Evolutionary conservation across 2,329 filamentous ascomycete species (phyloP).

Genomic region (Scedosporium aurantiacum): DNA sequence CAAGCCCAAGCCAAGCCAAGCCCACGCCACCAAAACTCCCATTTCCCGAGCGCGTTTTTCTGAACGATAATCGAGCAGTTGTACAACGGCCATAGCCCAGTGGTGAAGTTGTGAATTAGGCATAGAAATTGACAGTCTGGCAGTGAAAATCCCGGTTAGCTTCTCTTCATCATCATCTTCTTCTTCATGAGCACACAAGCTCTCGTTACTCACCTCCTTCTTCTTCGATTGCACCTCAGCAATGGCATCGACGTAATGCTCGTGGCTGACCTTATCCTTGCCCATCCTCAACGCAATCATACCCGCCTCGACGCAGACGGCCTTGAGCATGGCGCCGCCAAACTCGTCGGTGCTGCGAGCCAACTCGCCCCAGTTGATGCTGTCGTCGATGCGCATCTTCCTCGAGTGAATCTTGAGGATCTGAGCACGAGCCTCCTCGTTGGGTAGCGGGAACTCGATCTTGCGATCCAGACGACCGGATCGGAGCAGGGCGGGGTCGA

Average conservation of each 20-base stretch:
- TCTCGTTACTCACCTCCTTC: conserved; percentile 57
- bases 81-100: background rate
- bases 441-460: conserved; percentile 96
- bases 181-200: background rate
- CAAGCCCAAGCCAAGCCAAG: background rate
- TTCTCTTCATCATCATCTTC: background rate
- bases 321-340: conserved; percentile 93
- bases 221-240: conserved; percentile 92
- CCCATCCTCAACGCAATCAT: conserved; percentile 96
- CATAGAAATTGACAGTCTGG: conserved; percentile 48
- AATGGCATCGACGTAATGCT: conserved; percentile 98
- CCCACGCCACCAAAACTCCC: background rate
- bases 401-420: conserved; percentile 95
- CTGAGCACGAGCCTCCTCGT: conserved; percentile 93
- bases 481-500: conserved; percentile 82
- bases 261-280: conserved; percentile 92
- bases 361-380: conserved; percentile 91
- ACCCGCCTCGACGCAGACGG: conserved; percentile 94
- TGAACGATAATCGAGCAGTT: background rate
- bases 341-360: conserved; percentile 97
- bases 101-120: conserved; percentile 21
- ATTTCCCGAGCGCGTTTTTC: background rate
- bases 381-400: conserved; percentile 94
- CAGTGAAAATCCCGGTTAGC: conserved; percentile 7
- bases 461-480: conserved; percentile 90